Conservation (phyloP, 2,329 filamentous ascomycete species). For the Ceratocystis ficicola region DNA sequence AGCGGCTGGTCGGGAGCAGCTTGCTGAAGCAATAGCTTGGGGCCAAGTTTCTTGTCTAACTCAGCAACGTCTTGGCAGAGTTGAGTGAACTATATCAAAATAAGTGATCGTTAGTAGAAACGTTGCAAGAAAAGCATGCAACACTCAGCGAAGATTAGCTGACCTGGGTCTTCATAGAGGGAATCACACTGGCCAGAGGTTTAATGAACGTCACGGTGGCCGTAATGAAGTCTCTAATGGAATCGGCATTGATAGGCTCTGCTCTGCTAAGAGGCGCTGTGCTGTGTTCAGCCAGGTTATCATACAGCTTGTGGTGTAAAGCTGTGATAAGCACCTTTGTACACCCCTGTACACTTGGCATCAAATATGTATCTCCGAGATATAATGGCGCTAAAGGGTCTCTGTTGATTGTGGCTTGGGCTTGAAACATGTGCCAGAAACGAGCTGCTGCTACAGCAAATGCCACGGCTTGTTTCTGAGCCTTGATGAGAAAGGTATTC, state of each 20-base stretch:
- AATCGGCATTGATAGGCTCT: conserved; percentile 28
- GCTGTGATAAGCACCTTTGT: conserved; percentile 30
- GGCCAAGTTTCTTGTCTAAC: conserved; percentile 13
- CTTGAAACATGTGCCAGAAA: conserved; percentile 30
- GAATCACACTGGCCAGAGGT: conserved; percentile 27
- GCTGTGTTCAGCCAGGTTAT: conserved; percentile 29
- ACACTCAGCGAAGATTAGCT: not conserved
- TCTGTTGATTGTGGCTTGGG: conserved; percentile 26
- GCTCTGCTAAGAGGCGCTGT: conserved; percentile 31
- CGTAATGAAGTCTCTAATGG: conserved; percentile 29
- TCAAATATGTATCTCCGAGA: conserved; percentile 22
- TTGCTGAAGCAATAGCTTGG: not conserved
- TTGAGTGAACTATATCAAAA: conserved; percentile 6
- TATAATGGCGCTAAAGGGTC: conserved; percentile 24
- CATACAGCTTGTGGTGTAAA: conserved; percentile 30
- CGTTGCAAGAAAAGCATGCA: not conserved
- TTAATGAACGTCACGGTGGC: conserved; percentile 30
- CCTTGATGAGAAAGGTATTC: conserved; percentile 30
- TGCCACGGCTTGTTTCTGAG: conserved; percentile 32
- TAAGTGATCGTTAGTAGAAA: not conserved
- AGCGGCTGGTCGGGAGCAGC: not conserved
- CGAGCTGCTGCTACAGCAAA: conserved; percentile 31
- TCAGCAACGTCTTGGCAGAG: conserved; percentile 13
- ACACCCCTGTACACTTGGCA: conserved; percentile 23
- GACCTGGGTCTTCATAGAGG: conserved; percentile 23